Base-by-base conservation (phyloP, 2,329 filamentous ascomycete species). In the Penicillium sp. region DNA sequence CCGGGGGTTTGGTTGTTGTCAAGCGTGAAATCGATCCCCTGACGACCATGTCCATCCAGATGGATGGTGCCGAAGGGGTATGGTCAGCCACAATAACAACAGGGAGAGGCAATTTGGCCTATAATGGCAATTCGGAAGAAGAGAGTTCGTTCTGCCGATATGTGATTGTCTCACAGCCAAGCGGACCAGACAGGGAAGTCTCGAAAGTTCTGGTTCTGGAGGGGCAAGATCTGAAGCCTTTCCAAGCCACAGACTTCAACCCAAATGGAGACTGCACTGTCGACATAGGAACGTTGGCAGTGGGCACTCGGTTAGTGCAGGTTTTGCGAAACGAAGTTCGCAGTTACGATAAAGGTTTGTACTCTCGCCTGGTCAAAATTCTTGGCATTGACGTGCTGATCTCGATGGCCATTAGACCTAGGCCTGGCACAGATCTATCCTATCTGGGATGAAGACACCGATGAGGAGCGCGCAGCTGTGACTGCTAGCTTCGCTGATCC, bases 341-440 rank as follows among this genome's bases (percentile, higher is more conserved):
- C 43, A 91, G 85, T 46, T 98, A 96, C 56, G 90, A 97, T 63
- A 84, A 84, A 65, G 84, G 87, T 91, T 66, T 76, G 83, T 74
- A 30, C 32, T 39, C 39, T 50, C 13, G 31, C 21, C 23, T 15
- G 21, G 34, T 10, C 32, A 4, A 31, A 17, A 53, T 32, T 20
- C 33, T 7, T 4, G 35, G 27, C 29, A 21, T 33, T 33, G 19
- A 9, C 20, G 42, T 36, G 36, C 40, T 56, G 35, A 56, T 20
- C 19, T 10, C n/a, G 2, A 16, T 10, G 3, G 8, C 17, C 26
- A 19, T n/a, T 57, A 88, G 87, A 94, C 63, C 78, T 98, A 43
- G 87, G 85, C 8, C 76, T 98, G 37, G 83, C 84, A 31, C 91
- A 97, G 58, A 97, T 98, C 39, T 77, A 96, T 34, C 88, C 90